These are phyloP conservation scores for Hypoxylon sp. DNA, from an alignment of 2,329 filamentous ascomycete genomes.

Conservation along the genomic window DNA sequence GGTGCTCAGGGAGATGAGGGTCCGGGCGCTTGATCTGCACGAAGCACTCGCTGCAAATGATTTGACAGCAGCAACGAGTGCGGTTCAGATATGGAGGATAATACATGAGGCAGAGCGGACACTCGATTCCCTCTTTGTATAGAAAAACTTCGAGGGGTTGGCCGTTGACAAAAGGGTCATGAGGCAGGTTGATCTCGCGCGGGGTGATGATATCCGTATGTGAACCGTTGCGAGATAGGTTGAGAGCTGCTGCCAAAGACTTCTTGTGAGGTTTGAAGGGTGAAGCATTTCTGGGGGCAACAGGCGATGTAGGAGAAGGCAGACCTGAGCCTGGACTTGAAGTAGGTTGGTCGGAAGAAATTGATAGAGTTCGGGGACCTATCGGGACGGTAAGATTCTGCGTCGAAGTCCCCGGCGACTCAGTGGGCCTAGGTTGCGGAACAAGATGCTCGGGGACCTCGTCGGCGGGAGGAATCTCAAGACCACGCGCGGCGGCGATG, in stretches of 20 bases:
- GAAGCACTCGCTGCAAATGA: slow-evolving; percentile 98
- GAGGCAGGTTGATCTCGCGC: slow-evolving; percentile 82
- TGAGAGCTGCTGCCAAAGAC: slow-evolving; percentile 85
- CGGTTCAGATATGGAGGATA: slow-evolving; percentile 96
- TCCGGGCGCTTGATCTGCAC: slow-evolving; percentile 93
- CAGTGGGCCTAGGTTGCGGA: slow-evolving; percentile 59
- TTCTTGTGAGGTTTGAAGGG: slow-evolving; percentile 87
- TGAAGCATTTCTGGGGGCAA: slow-evolving; percentile 62
- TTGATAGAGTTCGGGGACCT: slow-evolving; percentile 79
- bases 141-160: slow-evolving; percentile 91
- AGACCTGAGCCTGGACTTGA: slow-evolving; percentile 73
- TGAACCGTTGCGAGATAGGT: slow-evolving; percentile 78
- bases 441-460: slow-evolving; percentile 77
- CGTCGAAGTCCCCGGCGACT: slow-evolving; percentile 65
- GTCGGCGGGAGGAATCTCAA: slow-evolving; percentile 86
- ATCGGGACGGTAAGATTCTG: slow-evolving; percentile 83
- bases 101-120: slow-evolving; percentile 95
- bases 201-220: slow-evolving; percentile 78
- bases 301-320: slow-evolving; percentile 67
- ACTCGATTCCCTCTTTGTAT: slow-evolving; percentile 91
- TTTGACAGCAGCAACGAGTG: slow-evolving; percentile 94
- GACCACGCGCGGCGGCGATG: slow-evolving; percentile 87
- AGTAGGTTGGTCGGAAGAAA: slow-evolving; percentile 76
- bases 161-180: slow-evolving; percentile 92
- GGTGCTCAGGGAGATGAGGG: slow-evolving; percentile 80